These are phyloP conservation scores for Sporothrix variecibatus DNA, from an alignment of 2,329 filamentous ascomycete genomes.

Conservation along the genomic window DNA sequence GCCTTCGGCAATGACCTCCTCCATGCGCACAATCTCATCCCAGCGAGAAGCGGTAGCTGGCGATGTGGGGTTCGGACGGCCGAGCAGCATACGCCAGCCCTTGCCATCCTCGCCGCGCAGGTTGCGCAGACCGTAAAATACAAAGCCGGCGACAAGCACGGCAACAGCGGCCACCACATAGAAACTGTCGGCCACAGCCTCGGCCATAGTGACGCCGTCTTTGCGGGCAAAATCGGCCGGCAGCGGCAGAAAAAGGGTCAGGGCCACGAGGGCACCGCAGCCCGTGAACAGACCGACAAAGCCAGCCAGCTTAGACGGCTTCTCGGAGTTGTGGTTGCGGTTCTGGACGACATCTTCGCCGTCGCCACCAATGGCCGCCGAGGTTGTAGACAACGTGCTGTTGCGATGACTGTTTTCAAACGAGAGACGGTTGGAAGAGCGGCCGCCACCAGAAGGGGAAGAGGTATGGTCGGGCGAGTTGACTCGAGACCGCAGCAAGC, in stretches of 20 bases:
- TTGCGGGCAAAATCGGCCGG: constrained; percentile 75
- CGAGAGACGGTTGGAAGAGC: constrained; percentile 28
- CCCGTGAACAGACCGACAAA: constrained; percentile 92
- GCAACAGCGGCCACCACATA: constrained; percentile 80
- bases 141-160: constrained; percentile 70
- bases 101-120: constrained; percentile 76
- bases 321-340: constrained; percentile 36
- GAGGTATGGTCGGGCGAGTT: constrained; percentile 36
- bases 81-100: constrained; percentile 63
- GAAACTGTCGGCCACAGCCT: constrained; percentile 81
- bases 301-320: constrained; percentile 70
- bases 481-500: constrained; percentile 23
- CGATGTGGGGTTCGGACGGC: constrained; percentile 35
- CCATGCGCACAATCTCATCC: constrained; percentile 24
- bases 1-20: constrained; percentile 23
- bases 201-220: constrained; percentile 68
- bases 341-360: constrained; percentile 33
- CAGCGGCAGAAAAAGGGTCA: constrained; percentile 80
- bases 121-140: constrained; percentile 73
- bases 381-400: not conserved
- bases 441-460: not conserved
- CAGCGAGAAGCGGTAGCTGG: not conserved
- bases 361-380: constrained; percentile 21
- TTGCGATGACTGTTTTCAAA: constrained; percentile 28
- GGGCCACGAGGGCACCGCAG: constrained; percentile 82